These are phyloP conservation scores for Candida verbasci DNA, from an alignment of 805 yeast genomes.

Conservation along the genomic window DNA sequence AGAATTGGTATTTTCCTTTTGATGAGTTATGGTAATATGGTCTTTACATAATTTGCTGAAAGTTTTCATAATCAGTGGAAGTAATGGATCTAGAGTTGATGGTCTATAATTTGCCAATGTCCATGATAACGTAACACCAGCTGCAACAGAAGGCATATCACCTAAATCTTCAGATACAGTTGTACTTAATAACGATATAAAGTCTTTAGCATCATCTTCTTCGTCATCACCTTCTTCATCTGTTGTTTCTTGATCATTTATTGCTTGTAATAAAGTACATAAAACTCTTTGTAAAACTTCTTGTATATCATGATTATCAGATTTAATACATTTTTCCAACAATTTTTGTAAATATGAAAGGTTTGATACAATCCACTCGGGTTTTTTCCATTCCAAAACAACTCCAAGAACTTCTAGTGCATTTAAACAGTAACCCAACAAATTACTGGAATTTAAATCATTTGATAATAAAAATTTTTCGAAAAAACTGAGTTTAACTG, in stretches of 20 bases:
- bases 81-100: conserved; percentile 63
- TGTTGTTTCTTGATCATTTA: conserved; percentile 39
- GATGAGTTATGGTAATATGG: conserved; percentile 64
- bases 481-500: conserved; percentile 81
- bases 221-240: conserved; percentile 51
- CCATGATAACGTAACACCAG: conserved; percentile 82
- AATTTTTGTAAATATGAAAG: conserved; percentile 65
- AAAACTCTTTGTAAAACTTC: conserved; percentile 76
- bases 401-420: conserved; percentile 87
- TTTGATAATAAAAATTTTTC: conserved; percentile 80
- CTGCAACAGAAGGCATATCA: conserved; percentile 73
- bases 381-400: conserved; percentile 70
- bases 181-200: conserved; percentile 55
- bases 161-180: conserved; percentile 78
- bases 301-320: conserved; percentile 83
- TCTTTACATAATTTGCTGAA: conserved; percentile 87
- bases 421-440: conserved; percentile 77
- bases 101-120: conserved; percentile 76
- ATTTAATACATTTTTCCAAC: conserved; percentile 74
- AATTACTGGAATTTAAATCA: conserved; percentile 64
- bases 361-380: conserved; percentile 76
- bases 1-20: conserved; percentile 28
- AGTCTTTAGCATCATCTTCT: conserved; percentile 59
- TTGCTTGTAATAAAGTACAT: conserved; percentile 62
- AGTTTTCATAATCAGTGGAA: conserved; percentile 78